Evolutionary conservation across 768 basidiomycete species (phyloP), one percentile per base, ranked within the genome.

Genomic region (Suillus paluster): DNA sequence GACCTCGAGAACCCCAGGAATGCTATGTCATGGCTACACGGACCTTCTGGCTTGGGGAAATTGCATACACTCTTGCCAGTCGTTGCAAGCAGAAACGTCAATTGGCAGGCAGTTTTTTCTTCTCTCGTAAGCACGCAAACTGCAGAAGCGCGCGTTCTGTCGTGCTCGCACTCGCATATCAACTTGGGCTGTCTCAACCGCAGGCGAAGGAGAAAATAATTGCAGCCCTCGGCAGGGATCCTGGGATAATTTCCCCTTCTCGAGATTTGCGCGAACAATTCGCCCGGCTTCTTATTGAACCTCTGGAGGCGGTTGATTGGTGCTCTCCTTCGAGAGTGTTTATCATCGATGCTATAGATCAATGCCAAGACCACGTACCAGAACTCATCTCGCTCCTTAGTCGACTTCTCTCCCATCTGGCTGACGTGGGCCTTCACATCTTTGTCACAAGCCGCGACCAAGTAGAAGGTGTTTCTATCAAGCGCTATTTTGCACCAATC

Each of bases 31-130:
- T 55, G 53, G 53, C 17, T 55, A 1, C 53, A 55, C 15, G 53
- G 23, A 39, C 36, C 36, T 5, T 11, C 23, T 11, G 53, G 53
- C 2, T 7, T 36, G 1, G 53, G 53, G 11, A 55, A 55, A 25
- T 55, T 55, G 53, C 53, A 19, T 19, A 55, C 6, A 39, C 5
- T 39, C 36, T 55, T 55, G 53, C 53, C 3, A 55, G 53, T 55
- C 53, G 23, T 25, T 55, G 23, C 36, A 55, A 15, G 1, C 36
- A 55, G 17, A 55, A 55, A 10, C 5, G 36, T 39, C 17, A 5
- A 21, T 39, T 55, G 36, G 36, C 36, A 12, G 53, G 53, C 1
- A 55, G 23, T 25, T 55, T 55, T 4, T 39, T 55, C 23, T 55
- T 55, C 36, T 55, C 53, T 55, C 10, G 3, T 10, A 12, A 15